Base-by-base conservation (phyloP, 179 eudicot genomes). In the Drosera spatulata region DNA sequence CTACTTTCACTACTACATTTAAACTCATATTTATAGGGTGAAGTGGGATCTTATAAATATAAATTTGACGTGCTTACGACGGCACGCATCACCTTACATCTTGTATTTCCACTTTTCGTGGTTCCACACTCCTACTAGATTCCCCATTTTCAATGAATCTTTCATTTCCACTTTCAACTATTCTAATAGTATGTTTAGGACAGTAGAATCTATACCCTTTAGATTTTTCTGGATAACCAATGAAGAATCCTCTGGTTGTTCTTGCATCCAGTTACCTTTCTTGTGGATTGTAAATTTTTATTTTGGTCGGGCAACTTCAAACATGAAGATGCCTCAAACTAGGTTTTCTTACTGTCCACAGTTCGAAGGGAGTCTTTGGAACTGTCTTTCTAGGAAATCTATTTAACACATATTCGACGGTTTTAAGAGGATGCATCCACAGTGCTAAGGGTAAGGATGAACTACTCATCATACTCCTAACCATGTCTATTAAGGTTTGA, bases 261-360 rank as follows among this genome's bases (percentile, higher is more conserved):
- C 49, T 42, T 4, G 61, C 15, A 14, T 58, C 61, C 10, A 58
- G 3, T 15, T 58, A 42, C 61, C 44, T 42, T 42, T 5, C 61
- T 9, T 58, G 49, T 10, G 61, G 61, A 41, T 12, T 58, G 14
- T 58, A 58, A 12, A 13, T 14, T 4, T 50, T n/a, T 42, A 14
- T 38, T 42, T 42, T 3, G 6, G 38, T 10, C 2, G 38, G 61
- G n/a, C 61, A 58, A 58, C 61, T 15, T 50, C 61, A 42, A 41
- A 43, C 49, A 41, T 15, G 61, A 2, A 58, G 39, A 33, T 58
- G 61, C 50, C 50, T 43, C 44, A 58, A 42, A 44, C 61, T 58
- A 6, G 61, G 50, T n/a, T 58, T 58, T 39, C 49, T 58, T 9
- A 11, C 38, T 3, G 33, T 58, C 50, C 61, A 58, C 4, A 58